phyloP scores from a whole-genome alignment of 352 stramenopile species.

The Pythium apleroticum region DNA sequence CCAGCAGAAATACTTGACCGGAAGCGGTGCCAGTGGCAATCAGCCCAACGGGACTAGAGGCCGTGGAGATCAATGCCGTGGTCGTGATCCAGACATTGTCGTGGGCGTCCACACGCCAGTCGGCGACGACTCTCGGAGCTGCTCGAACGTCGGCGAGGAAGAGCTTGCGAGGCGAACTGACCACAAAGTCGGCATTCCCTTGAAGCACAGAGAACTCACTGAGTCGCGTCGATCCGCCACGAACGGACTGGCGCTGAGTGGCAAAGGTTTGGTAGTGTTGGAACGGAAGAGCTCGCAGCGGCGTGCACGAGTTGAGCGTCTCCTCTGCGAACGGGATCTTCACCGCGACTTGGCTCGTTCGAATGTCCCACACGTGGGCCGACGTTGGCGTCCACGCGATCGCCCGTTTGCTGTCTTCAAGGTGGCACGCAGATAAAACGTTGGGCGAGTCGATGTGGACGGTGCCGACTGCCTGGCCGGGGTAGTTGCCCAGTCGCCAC shows the following conservation, averaged over 20 bases:
- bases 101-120: conserved; percentile 55
- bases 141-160: conserved; percentile 49
- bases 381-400: conserved; percentile 42
- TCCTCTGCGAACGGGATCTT: conserved; percentile 58
- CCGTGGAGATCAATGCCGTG: conserved; percentile 36
- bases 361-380: conserved; percentile 70
- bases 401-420: conserved; percentile 35
- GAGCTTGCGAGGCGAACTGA: conserved; percentile 48
- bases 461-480: conserved; percentile 25
- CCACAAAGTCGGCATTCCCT: conserved; percentile 45
- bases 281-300: conserved; percentile 27
- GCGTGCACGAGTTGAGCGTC: conserved; percentile 40
- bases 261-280: conserved; percentile 20
- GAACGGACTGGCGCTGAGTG: neutral
- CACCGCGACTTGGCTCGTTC: conserved; percentile 56
- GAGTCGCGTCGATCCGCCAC: neutral
- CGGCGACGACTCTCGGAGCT: conserved; percentile 48
- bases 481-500: conserved; percentile 63
- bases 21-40: conserved; percentile 42
- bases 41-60: conserved; percentile 27
- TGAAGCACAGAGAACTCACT: conserved; percentile 12
- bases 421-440: conserved; percentile 27
- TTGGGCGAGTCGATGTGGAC: conserved; percentile 32
- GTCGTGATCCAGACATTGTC: conserved; percentile 41
- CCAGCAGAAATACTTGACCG: conserved; percentile 49